phyloP scores from a whole-genome alignment of 768 basidiomycete genomes.

The Infundibulicybe gibba region DNA sequence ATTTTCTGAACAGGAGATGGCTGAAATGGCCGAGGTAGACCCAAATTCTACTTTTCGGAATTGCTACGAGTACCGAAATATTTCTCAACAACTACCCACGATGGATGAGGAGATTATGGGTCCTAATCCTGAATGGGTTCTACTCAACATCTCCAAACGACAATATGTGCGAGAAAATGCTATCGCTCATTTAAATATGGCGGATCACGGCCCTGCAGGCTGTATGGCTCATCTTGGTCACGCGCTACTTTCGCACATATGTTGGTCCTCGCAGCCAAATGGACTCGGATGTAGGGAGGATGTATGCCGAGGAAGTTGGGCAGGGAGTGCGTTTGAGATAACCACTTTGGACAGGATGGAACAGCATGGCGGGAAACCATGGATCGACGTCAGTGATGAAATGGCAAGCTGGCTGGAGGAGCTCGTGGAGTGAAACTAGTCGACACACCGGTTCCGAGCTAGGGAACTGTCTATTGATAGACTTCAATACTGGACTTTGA shows the following conservation, averaged over 20 bases:
- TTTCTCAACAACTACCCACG: not conserved
- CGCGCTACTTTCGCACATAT: too few relatives aligned
- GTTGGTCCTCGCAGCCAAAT: too few relatives aligned
- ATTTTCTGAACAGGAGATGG: conserved; percentile 2
- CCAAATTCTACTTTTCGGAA: not conserved
- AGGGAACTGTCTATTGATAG: too few relatives aligned
- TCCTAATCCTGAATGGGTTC: not conserved
- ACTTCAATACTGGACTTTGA: too few relatives aligned
- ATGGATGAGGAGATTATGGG: not conserved
- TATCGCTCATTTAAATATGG: not conserved
- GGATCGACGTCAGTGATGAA: not conserved
- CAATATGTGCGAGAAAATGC: conserved; percentile 4
- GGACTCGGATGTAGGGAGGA: not conserved
- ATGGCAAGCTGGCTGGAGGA: not conserved
- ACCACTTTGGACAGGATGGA: not conserved
- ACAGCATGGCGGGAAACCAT: not conserved
- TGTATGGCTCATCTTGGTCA: too few relatives aligned
- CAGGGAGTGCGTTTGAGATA: not conserved
- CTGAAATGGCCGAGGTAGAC: not conserved
- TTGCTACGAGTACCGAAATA: not conserved
- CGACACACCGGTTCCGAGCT: too few relatives aligned
- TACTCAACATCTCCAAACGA: conserved; percentile 3
- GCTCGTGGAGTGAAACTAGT: too few relatives aligned
- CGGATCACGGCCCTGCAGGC: too few relatives aligned
- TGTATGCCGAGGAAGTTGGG: not conserved